Evolutionary conservation across 805 yeast species (phyloP).

Genomic region (Pichia thaimueangensis): DNA sequence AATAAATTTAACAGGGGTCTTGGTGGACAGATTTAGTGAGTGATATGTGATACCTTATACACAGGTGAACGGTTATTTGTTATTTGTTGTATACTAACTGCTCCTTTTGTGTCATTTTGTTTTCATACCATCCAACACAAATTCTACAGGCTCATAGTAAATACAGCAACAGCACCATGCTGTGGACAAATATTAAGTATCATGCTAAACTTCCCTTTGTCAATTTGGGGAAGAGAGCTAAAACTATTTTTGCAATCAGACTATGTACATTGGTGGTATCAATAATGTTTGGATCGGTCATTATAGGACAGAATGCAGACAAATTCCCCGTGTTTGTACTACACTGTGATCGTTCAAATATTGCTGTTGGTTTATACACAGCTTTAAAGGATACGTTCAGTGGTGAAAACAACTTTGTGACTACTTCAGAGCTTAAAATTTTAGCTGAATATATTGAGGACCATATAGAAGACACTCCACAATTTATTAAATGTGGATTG

Average conservation of each 20-base stretch:
- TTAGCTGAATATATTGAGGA: slow-evolving; percentile 39
- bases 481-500: slow-evolving; percentile 36
- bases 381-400: slow-evolving; percentile 29
- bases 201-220: slow-evolving; percentile 19
- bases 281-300: neutral
- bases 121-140: too few species aligned
- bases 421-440: slow-evolving; percentile 43
- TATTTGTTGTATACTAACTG: too few species aligned
- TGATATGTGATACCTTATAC: too few species aligned
- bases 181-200: slow-evolving; percentile 5
- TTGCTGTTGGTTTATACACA: slow-evolving; percentile 46
- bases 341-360: slow-evolving; percentile 46
- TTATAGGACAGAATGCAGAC: slow-evolving; percentile 4
- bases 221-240: slow-evolving; percentile 24
- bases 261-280: slow-evolving; percentile 7
- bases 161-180: slow-evolving; percentile 1
- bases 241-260: slow-evolving; percentile 18
- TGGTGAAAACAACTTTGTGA: slow-evolving; percentile 28
- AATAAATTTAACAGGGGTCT: too few species aligned
- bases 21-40: too few species aligned
- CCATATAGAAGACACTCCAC: slow-evolving; percentile 44
- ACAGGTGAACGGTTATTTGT: too few species aligned
- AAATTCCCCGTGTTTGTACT: slow-evolving; percentile 23
- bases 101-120: too few species aligned
- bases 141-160: too few species aligned